phyloP scores from a whole-genome alignment of 768 basidiomycete species.

The Trametopsis cervina region DNA sequence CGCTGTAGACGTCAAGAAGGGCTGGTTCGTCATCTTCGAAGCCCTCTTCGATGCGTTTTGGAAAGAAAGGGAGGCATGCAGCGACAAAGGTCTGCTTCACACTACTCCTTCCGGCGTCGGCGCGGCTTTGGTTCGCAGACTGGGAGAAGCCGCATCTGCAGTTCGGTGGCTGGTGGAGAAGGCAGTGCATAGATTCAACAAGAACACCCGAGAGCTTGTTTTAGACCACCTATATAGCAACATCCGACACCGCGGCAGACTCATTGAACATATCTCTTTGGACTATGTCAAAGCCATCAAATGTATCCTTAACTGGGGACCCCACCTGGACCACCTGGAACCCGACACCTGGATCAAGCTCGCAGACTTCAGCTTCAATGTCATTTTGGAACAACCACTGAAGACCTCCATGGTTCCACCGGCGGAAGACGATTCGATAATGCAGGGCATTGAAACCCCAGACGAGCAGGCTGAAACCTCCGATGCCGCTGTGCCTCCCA shows the following conservation, averaged over 20 bases:
- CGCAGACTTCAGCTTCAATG: constrained; percentile 69
- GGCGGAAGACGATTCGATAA: constrained; percentile 20
- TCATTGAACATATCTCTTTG: constrained; percentile 60
- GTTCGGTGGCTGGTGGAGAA: constrained; percentile 72
- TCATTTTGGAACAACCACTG: constrained; percentile 56
- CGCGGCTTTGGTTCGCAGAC: constrained; percentile 46
- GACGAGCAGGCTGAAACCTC: neutral
- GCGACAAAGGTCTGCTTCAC: constrained; percentile 33
- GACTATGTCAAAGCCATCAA: constrained; percentile 79
- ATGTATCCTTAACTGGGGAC: constrained; percentile 51
- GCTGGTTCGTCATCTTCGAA: constrained; percentile 67
- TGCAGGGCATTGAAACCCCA: neutral
- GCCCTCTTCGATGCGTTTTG: constrained; percentile 62
- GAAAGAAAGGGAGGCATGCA: constrained; percentile 47
- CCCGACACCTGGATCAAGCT: constrained; percentile 59
- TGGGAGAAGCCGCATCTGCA: constrained; percentile 57
- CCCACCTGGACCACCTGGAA: constrained; percentile 76
- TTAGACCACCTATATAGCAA: constrained; percentile 59
- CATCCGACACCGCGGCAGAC: constrained; percentile 43
- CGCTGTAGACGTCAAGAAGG: constrained; percentile 31
- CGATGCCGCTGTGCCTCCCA: constrained; percentile 1
- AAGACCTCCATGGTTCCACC: constrained; percentile 28
- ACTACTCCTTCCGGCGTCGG: constrained; percentile 32
- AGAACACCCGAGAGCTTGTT: constrained; percentile 46
- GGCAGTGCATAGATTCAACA: constrained; percentile 48